These are phyloP conservation scores for Chamaecrista fasciculata DNA, from an alignment of 306 rosid species.

Conservation along the genomic window DNA sequence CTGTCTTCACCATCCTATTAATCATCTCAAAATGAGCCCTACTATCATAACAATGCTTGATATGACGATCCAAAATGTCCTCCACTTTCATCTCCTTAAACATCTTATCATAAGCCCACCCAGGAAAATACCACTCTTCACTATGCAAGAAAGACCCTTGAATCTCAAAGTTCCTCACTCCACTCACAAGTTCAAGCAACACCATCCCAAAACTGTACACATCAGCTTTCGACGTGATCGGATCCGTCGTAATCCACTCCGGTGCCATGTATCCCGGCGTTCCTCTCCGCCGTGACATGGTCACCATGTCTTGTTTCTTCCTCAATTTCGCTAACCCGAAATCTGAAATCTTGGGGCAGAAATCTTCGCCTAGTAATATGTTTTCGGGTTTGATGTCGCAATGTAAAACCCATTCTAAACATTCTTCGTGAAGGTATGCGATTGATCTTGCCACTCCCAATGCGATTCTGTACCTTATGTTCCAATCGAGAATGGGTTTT, in stretches of 20 bases:
- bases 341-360: constrained; percentile 90
- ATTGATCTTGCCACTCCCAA: constrained; percentile 83
- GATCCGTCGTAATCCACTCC: constrained; percentile 66
- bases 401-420: constrained; percentile 91
- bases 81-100: constrained; percentile 69
- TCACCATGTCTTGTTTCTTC: constrained; percentile 82
- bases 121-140: constrained; percentile 79
- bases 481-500: constrained; percentile 66
- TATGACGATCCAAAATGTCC: constrained; percentile 69
- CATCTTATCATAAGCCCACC: constrained; percentile 88
- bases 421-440: constrained; percentile 89
- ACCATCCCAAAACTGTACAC: constrained; percentile 95
- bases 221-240: constrained; percentile 81
- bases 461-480: constrained; percentile 68
- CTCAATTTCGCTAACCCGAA: constrained; percentile 76
- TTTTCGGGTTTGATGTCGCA: constrained; percentile 92
- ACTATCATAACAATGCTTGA: constrained; percentile 55
- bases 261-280: constrained; percentile 98
- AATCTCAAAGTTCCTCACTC: constrained; percentile 53
- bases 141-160: constrained; percentile 47
- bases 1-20: constrained; percentile 82
- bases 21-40: constrained; percentile 60
- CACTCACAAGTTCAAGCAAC: constrained; percentile 72
- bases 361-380: constrained; percentile 72
- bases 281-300: constrained; percentile 72